A percentile compares a stretch with the other conserved stretches of the same genome.
These are phyloP conservation scores for Colletotrichum sublineola DNA, from an alignment of 2,329 filamentous ascomycete genomes.

Conservation along the genomic window DNA sequence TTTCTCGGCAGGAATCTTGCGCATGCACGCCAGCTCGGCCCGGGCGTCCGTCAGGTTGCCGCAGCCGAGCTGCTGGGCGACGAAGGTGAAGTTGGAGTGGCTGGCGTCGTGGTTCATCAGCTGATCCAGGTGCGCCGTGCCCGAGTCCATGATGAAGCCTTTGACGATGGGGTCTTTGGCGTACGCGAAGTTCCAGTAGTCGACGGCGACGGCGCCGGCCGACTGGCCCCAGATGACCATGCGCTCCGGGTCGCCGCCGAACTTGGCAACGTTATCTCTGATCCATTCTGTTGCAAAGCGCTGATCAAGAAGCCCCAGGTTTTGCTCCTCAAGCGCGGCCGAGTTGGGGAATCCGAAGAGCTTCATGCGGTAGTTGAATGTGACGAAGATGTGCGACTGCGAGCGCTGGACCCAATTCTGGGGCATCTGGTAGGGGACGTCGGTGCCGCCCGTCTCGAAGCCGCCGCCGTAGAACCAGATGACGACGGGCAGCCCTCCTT, in stretches of 20 bases:
- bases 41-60: constrained; percentile 51
- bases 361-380: constrained; percentile 50
- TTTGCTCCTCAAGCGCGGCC: constrained; percentile 50
- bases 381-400: constrained; percentile 48
- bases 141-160: constrained; percentile 56
- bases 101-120: constrained; percentile 51
- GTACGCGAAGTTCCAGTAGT: constrained; percentile 59
- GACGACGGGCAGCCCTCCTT: constrained; percentile 37
- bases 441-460: constrained; percentile 46
- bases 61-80: constrained; percentile 54
- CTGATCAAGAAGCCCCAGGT: constrained; percentile 67
- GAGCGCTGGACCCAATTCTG: constrained; percentile 48
- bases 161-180: constrained; percentile 56
- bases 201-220: constrained; percentile 56
- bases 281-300: constrained; percentile 66
- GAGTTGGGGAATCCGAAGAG: constrained; percentile 51
- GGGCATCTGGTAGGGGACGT: constrained; percentile 48
- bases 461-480: constrained; percentile 48
- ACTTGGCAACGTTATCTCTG: constrained; percentile 61
- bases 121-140: constrained; percentile 46
- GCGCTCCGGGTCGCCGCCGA: constrained; percentile 62
- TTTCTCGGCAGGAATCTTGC: constrained; percentile 49
- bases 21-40: constrained; percentile 55
- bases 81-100: constrained; percentile 55
- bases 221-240: constrained; percentile 64